Evolutionary conservation across 202 grass and related monocot genomes (phyloP).

Genomic region (Digitaria exilis): DNA sequence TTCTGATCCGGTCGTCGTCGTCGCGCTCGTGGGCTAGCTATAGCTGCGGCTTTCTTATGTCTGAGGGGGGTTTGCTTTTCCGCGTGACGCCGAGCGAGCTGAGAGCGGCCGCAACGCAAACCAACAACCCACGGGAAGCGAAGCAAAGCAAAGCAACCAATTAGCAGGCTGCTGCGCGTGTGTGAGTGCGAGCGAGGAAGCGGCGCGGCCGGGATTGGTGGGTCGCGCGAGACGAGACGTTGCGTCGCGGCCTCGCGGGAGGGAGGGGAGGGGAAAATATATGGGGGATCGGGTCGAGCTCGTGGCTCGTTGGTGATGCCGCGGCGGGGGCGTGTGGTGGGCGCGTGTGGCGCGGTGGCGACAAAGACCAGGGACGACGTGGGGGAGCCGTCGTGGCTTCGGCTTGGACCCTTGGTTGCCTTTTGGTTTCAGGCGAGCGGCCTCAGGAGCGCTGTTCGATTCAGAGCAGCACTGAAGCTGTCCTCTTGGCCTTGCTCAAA

Average conservation of each 20-base stretch:
- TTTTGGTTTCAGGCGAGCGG: too few species aligned
- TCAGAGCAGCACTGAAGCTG: too few species aligned
- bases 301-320: too few species aligned
- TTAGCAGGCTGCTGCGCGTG: background rate
- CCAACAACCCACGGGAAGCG: background rate
- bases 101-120: background rate
- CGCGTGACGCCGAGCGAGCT: background rate
- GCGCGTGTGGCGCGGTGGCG: background rate
- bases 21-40: background rate
- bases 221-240: background rate
- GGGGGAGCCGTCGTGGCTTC: background rate
- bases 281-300: background rate
- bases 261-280: background rate
- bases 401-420: too few species aligned
- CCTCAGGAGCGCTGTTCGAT: too few species aligned
- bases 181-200: background rate
- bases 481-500: background rate
- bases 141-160: background rate
- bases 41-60: background rate
- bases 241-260: too few species aligned
- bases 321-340: background rate
- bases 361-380: too few species aligned
- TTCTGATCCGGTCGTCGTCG: background rate
- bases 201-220: constrained; percentile 15
- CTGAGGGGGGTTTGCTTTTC: background rate